Percentiles rank a stretch among this genome's conserved stretches.
These are phyloP conservation scores for Naganishia randhawae DNA, from an alignment of 768 basidiomycete species.

Conservation along the genomic window DNA sequence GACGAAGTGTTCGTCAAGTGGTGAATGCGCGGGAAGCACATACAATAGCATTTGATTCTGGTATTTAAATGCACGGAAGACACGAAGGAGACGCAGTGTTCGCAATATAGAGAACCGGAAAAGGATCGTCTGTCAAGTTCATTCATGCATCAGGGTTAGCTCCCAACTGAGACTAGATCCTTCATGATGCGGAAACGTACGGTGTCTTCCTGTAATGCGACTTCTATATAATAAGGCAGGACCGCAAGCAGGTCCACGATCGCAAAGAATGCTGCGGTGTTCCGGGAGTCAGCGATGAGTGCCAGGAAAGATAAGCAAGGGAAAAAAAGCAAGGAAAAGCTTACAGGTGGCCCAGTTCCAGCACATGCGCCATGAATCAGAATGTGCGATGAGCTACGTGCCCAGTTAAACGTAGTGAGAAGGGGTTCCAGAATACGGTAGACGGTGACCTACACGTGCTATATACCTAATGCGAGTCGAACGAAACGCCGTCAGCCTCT, in stretches of 20 bases:
- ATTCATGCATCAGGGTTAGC: not conserved
- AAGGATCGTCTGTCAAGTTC: slow-evolving; percentile 62
- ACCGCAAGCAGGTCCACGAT: slow-evolving; percentile 82
- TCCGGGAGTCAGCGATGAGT: too few species aligned
- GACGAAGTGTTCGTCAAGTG: too few species aligned
- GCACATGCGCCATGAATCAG: slow-evolving; percentile 66
- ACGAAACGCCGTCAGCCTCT: not conserved
- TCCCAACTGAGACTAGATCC: not conserved
- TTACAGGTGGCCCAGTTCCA: slow-evolving; percentile 56
- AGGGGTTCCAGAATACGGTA: not conserved
- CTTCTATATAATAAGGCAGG: slow-evolving; percentile 82
- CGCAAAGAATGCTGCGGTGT: slow-evolving; percentile 63
- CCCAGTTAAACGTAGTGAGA: not conserved
- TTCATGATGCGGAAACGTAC: slow-evolving; percentile 53
- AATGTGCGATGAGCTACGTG: slow-evolving; percentile 55
- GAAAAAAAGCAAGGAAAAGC: slow-evolving; percentile 34
- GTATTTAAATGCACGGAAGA: slow-evolving; percentile 83
- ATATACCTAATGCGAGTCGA: slow-evolving; percentile 50
- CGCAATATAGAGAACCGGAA: slow-evolving; percentile 88
- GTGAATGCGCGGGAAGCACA: not conserved
- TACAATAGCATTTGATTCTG: slow-evolving; percentile 49
- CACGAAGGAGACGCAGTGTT: slow-evolving; percentile 80
- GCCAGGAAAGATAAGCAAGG: slow-evolving; percentile 53
- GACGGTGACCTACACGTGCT: slow-evolving; percentile 55
- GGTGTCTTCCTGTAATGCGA: slow-evolving; percentile 77